Evolutionary conservation across 73 alveolate genomes (phyloP).

Genomic region (Blepharisma stoltei): DNA sequence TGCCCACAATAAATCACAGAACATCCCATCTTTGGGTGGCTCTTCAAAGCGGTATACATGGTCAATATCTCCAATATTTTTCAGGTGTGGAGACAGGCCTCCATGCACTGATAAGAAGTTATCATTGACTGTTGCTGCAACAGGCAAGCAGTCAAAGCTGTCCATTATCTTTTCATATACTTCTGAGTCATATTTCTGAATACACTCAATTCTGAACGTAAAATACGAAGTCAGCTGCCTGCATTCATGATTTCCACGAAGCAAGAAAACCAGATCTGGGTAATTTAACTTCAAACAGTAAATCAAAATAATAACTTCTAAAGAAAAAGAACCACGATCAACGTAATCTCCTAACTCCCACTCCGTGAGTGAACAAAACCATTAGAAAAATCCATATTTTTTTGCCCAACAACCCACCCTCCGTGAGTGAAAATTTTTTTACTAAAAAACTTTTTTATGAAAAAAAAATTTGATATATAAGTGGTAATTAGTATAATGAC

Average conservation of each 20-base stretch:
- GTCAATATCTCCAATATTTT: constrained; percentile 58
- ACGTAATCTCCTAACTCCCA: constrained; percentile 77
- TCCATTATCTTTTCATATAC: constrained; percentile 74
- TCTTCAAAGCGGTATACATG: constrained; percentile 58
- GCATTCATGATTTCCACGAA: constrained; percentile 84
- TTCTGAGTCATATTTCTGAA: constrained; percentile 58
- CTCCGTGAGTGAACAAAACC: no score
- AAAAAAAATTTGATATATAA: no score
- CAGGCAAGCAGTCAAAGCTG: constrained; percentile 67
- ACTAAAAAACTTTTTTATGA: no score
- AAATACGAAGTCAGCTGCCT: constrained; percentile 70
- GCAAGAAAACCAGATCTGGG: constrained; percentile 59
- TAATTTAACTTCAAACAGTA: constrained; percentile 56
- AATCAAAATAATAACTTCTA: constrained; percentile 55
- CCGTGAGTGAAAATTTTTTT: no score
- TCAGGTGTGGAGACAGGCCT: constrained; percentile 76
- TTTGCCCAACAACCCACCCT: no score
- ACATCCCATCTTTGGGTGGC: constrained; percentile 74
- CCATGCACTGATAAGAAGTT: constrained; percentile 76
- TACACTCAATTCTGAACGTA: constrained; percentile 66
- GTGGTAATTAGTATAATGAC: no score
- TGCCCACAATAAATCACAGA: constrained; percentile 80
- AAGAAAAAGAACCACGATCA: constrained; percentile 62
- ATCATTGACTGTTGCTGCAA: constrained; percentile 63
- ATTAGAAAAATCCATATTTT: no score